Evolutionary conservation across 1,139 yeast genomes (phyloP), one percentile per base, ranked within the genome.

Genomic region (Magnusiomyces tetraspermus): DNA sequence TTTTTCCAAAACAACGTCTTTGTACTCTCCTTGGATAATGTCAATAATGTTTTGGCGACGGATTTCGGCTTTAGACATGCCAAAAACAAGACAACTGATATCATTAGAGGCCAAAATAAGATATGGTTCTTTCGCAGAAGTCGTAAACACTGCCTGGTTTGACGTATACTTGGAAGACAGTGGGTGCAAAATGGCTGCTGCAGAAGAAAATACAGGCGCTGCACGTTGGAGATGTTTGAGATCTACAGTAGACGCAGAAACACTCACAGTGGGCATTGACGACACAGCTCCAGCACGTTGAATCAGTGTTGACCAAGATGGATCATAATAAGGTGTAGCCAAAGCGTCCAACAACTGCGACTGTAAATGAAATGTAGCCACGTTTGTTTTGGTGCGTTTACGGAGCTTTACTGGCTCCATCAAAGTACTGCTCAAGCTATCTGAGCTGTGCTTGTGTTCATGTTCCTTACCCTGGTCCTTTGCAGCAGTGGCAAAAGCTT

Each of bases 11-110:
- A 67, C 50, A 21, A 53, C 50, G 0, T 51, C 53, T 6, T 60
- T 61, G 38, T 85, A 82, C 60, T 84, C 83, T 0, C 86, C 83
- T 15, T 89, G 86, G 37, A 89, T 80, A 57, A 88, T 74, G 65
- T 87, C 95, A 72, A 86, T 73, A 46, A 90, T 73, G 0, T 88
- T 78, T 51, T 84, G 68, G 19, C 82, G 76, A 48, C 77, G 76
- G 49, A 89, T 73, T 49, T 83, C 82, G 33, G 73, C 74, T 61
- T 82, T 80, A 55, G 86, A 80, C 11, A 85, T 80, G 19, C 96
- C 97, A 71, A 89, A 86, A 73, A 86, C 82, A 58, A 88, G 74
- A 63, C 95, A 85, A 0, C 96, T 96, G 60, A 88, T 73, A 67
- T 90, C 97, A 63, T 90, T 90, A 8, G 95, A 90, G 6, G 95